Conservation (phyloP, 2,329 filamentous ascomycete genomes). For the Berkeleyomyces rouxiae region DNA sequence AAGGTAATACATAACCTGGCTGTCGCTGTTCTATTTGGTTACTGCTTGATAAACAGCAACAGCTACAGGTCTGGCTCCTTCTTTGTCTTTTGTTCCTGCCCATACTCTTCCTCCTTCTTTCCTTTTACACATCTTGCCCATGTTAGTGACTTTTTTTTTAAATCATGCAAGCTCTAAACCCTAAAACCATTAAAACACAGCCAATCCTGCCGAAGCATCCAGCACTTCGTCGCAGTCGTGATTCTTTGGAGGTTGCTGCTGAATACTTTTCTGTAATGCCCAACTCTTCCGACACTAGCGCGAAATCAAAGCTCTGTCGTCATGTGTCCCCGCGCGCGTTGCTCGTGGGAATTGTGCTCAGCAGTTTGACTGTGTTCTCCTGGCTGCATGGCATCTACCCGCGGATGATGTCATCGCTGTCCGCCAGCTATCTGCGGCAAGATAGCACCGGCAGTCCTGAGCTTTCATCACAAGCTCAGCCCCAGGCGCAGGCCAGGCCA, state of each 20-base stretch:
- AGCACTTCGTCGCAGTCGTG: neutral
- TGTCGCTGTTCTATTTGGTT: no score
- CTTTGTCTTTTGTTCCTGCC: neutral
- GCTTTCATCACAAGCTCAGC: neutral
- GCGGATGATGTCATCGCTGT: neutral
- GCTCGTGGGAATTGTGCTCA: neutral
- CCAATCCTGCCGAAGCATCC: neutral
- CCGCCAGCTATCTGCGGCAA: neutral
- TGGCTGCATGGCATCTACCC: neutral
- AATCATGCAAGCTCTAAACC: neutral
- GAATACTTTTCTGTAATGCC: neutral
- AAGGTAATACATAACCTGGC: neutral
- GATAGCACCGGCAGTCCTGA: neutral
- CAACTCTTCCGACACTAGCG: neutral
- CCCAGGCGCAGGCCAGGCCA: neutral
- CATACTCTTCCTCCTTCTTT: neutral
- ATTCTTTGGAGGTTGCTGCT: neutral
- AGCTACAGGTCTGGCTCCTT: neutral
- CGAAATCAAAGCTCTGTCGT: neutral
- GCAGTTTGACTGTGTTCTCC: neutral
- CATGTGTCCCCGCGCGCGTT: neutral
- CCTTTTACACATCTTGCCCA: neutral
- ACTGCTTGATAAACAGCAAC: neutral
- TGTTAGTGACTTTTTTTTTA: neutral
- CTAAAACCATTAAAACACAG: neutral